Evolutionary conservation across 129 eudicot species (phyloP), one percentile per base, ranked within the genome.

Genomic region (Pulicaria dysenterica): DNA sequence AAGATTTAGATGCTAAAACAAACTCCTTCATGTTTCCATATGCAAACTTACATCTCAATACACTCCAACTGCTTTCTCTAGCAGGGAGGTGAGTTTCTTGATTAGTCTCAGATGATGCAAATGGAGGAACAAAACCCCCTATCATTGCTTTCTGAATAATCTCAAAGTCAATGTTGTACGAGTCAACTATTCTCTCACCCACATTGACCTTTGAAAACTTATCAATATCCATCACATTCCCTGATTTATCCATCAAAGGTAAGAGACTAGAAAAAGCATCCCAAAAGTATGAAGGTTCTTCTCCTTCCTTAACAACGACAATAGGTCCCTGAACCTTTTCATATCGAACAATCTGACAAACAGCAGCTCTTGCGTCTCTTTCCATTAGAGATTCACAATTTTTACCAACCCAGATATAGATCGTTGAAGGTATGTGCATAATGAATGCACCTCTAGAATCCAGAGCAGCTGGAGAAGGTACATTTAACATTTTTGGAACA

Each of bases 401-500:
- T 78, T 80, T 82, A 41, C 97, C 92, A 12, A 84, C 76, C 95
- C 97, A 91, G 43, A 88, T 84, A 64, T 79, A 91, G 47, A 91
- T 85, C 17, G 87, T 80, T 14, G 88, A 79, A 64, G 95, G 95
- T 45, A 88, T 65, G 24, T 85, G 91, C 45, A 88, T 43, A 16
- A 88, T 88, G 42, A 85, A 88, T 3, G 89, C 91, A 13, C 91
- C 95, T 45, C 91, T 77, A 44, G 91, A 85, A 70, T 88, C 98
- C 46, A 92, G 81, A 47, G 79, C 83, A 48, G 81, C 76, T 12
- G 95, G 83, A 51, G 88, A 79, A n/a, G 98, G 94, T 45, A 85
- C 86, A 73, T 78, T 86, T 70, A 92, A 82, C 88, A 89, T 80
- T 85, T 89, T 92, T 1, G 98, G 98, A 48, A 92, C 98, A 63